Evolutionary conservation across 2,329 filamentous ascomycete species (phyloP), one percentile per base, ranked within the genome.

Genomic region (Talaromyces sp.): DNA sequence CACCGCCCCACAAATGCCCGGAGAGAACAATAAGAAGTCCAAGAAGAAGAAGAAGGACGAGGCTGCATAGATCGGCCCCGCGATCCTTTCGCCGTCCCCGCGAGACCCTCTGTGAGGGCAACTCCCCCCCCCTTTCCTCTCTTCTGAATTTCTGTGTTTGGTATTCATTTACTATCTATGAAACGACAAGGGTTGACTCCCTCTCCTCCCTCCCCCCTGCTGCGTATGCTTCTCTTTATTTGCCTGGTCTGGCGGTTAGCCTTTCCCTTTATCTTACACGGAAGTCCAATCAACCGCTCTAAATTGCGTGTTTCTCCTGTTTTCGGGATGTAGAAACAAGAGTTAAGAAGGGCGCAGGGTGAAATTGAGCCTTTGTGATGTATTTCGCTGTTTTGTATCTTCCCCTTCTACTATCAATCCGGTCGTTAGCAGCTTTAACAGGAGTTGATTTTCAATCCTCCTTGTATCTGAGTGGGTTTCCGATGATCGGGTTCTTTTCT

Each of bases 31-130:
- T 40, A 81, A 82, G 70, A 82, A 82, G 68, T 85, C 85, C 78
- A 91, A 91, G 83, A 84, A 83, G 77, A 79, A 78, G 72, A 71
- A 70, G 51, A 63, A 64, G 58, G 57, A 60, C 8, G 72, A 71
- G 36, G 70, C 71, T 32, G 66, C 70, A 58, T 72, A 70, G 56
- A 61, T 55, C 35, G 49, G 39, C 17, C 43, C 29, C n/a, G 10
- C 13, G 14, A 24, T 17, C 35, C 4, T 8, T 41, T 27, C 17
- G 16, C n/a, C 43, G 33, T n/a, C 20, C 37, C 24, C 36, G 16
- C 17, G 22, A 44, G 36, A 36, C n/a, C 16, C 19, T 9, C 27
- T n/a, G 30, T 11, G 17, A 20, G 10, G 24, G 47, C 11, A 27
- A 44, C 27, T 60, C 17, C 16, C 29, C 29, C 62, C 17, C 16